Evolutionary conservation across 306 rosid genomes (phyloP).

Genomic region (Acmispon strigosus): DNA sequence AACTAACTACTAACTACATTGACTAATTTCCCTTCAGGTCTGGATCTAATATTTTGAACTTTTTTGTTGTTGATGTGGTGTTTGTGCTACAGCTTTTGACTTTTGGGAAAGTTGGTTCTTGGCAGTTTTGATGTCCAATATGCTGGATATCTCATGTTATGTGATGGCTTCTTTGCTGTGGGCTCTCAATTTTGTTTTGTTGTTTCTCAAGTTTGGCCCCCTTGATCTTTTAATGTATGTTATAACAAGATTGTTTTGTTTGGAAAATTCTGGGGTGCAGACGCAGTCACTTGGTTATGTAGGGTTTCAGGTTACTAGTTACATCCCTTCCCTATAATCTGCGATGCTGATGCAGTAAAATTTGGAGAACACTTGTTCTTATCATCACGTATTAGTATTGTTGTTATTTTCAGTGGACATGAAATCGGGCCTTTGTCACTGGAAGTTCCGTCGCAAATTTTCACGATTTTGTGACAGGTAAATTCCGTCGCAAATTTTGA

Average conservation of each 20-base stretch:
- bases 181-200: neutral
- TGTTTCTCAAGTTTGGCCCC: no score
- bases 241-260: neutral
- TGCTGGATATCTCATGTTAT: neutral
- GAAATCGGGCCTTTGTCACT: conserved; percentile 57
- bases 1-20: no score
- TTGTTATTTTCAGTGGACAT: conserved; percentile 53
- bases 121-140: neutral
- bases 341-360: neutral
- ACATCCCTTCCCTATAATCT: neutral
- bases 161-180: neutral
- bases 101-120: neutral
- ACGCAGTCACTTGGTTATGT: neutral
- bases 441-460: no score
- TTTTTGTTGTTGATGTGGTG: neutral
- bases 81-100: neutral
- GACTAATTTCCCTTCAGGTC: no score
- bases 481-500: no score
- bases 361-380: conserved; percentile 3
- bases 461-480: no score
- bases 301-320: neutral
- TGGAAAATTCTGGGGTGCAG: no score
- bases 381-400: conserved; percentile 11
- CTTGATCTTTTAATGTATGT: no score
- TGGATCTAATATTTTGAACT: neutral